Evolutionary conservation across 1,284 basidiomycete genomes (phyloP).

Genomic region (Cryptococcus sp.): DNA sequence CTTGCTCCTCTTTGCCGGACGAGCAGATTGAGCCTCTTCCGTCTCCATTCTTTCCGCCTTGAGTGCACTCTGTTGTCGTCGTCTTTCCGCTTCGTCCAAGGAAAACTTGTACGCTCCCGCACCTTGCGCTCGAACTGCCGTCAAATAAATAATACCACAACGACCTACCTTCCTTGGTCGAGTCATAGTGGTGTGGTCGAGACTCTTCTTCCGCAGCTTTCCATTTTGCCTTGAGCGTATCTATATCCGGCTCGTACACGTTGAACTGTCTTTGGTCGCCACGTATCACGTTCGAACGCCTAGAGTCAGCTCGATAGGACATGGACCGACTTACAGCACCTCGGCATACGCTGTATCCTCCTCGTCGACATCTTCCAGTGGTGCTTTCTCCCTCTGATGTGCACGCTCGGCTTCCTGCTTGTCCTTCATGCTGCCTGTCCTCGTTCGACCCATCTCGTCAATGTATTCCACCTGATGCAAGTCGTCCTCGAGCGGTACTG

Average conservation of each 20-base stretch:
- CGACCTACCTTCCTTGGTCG: constrained; percentile 61
- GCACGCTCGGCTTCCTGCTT: constrained; percentile 32
- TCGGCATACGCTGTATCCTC: constrained; percentile 33
- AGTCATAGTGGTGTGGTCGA: constrained; percentile 73
- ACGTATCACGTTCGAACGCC: constrained; percentile 56
- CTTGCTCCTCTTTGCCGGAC: constrained; percentile 72
- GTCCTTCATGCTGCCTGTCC: constrained; percentile 39
- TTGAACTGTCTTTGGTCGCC: constrained; percentile 77
- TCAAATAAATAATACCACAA: no score
- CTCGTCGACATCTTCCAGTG: neutral
- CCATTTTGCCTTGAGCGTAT: constrained; percentile 70
- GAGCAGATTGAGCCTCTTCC: constrained; percentile 55
- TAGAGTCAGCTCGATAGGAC: constrained; percentile 30
- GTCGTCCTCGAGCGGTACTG: constrained; percentile 3
- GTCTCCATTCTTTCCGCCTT: constrained; percentile 65
- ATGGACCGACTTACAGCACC: constrained; percentile 34
- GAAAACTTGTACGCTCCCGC: constrained; percentile 88
- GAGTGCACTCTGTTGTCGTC: constrained; percentile 72
- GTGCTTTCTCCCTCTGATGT: constrained; percentile 2
- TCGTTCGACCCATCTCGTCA: constrained; percentile 45
- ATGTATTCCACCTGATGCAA: constrained; percentile 41
- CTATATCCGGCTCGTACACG: constrained; percentile 73
- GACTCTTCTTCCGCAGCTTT: constrained; percentile 65
- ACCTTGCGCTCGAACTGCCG: constrained; percentile 63
- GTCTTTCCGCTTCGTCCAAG: constrained; percentile 66